These are phyloP conservation scores for Nicotiana attenuata DNA, from an alignment of 257 asterid genomes.

Conservation along the genomic window DNA sequence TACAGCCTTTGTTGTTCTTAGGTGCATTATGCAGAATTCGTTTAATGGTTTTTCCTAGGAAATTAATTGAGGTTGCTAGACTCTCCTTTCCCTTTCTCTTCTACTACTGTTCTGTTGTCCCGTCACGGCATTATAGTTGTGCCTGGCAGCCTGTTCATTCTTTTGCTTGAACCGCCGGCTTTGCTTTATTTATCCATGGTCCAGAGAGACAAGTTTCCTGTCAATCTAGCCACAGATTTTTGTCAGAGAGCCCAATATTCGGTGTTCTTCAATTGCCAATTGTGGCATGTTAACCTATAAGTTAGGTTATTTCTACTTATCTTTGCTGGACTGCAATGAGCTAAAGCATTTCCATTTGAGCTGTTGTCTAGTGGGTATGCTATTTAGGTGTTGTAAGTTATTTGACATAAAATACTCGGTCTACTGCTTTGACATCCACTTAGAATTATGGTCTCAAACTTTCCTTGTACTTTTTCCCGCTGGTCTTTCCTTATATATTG, in stretches of 20 bases:
- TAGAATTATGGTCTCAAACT: neutral
- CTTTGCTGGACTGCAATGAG: neutral
- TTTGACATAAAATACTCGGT: neutral
- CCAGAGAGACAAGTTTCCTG: neutral
- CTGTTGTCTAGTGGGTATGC: neutral
- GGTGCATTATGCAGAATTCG: neutral
- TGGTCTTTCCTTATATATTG: neutral
- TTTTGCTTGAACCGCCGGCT: neutral
- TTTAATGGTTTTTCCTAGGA: neutral
- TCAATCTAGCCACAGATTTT: neutral
- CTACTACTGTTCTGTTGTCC: neutral
- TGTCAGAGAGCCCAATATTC: neutral
- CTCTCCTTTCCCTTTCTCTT: conserved; percentile 1
- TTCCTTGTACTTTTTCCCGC: neutral
- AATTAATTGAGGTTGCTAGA: neutral
- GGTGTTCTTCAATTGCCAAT: neutral
- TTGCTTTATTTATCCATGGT: neutral
- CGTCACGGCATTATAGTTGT: neutral
- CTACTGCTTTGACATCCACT: neutral
- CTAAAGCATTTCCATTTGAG: neutral
- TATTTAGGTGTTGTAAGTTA: neutral
- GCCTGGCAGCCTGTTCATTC: neutral
- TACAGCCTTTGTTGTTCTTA: neutral
- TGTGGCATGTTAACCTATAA: neutral
- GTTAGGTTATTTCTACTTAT: neutral